These are phyloP conservation scores for Coemansia sp. DNA, from an alignment of 192 early-diverging fungal genomes.

Conservation along the genomic window DNA sequence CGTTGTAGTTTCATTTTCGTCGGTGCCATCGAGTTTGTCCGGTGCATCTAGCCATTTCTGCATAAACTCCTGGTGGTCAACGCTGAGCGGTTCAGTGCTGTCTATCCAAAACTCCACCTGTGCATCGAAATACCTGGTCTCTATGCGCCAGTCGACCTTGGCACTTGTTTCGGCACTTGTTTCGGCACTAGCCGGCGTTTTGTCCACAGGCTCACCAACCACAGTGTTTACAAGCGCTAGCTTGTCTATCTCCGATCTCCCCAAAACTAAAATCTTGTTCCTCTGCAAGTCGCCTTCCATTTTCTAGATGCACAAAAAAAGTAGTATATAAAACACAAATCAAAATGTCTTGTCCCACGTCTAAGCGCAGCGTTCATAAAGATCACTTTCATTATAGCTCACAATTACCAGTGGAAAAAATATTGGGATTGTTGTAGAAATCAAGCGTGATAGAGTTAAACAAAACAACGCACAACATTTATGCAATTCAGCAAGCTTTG, in stretches of 20 bases:
- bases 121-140: conserved; percentile 42
- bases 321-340: not conserved
- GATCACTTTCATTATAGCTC: not conserved
- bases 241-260: conserved; percentile 26
- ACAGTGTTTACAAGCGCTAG: conserved; percentile 20
- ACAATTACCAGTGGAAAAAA: not conserved
- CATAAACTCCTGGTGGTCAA: conserved; percentile 21
- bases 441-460: not conserved
- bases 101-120: conserved; percentile 49
- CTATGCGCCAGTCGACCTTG: conserved; percentile 33
- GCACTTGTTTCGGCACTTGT: conserved; percentile 7
- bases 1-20: not conserved
- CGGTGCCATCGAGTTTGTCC: conserved; percentile 1
- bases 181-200: not conserved
- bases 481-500: no score
- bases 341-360: no score
- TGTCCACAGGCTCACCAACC: not conserved
- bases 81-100: conserved; percentile 28
- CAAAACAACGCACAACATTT: no score
- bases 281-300: conserved; percentile 17
- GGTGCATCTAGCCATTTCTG: conserved; percentile 31
- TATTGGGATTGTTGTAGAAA: not conserved
- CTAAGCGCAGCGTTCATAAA: no score
- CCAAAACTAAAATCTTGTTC: conserved; percentile 51
- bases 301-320: not conserved